phyloP scores from a whole-genome alignment of 2,329 filamentous ascomycete species.

The Sarocladium strictum region DNA sequence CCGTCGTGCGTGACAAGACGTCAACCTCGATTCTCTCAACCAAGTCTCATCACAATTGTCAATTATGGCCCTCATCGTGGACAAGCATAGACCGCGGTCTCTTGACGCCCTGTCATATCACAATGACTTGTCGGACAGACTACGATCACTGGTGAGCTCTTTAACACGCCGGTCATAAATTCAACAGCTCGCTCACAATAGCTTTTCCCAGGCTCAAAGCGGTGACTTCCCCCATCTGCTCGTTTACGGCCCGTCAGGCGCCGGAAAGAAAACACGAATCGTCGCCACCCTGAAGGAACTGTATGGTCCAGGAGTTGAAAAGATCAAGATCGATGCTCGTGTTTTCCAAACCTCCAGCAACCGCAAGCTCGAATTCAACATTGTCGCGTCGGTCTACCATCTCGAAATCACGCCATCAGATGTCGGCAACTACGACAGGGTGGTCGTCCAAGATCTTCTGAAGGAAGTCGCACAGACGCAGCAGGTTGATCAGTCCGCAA shows the following conservation, averaged over 20 bases:
- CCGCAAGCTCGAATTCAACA: slow-evolving; percentile 98
- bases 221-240: slow-evolving; percentile 97
- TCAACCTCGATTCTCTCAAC: neutral
- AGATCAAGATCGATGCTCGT: slow-evolving; percentile 98
- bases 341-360: slow-evolving; percentile 94
- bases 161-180: neutral
- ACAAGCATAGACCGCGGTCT: slow-evolving; percentile 67
- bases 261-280: slow-evolving; percentile 96
- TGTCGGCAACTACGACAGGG: slow-evolving; percentile 91
- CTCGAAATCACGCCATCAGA: slow-evolving; percentile 97
- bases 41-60: slow-evolving; percentile 9
- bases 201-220: slow-evolving; percentile 68
- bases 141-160: slow-evolving; percentile 70
- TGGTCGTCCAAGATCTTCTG: slow-evolving; percentile 89
- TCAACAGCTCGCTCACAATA: slow-evolving; percentile 12
- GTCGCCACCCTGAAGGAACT: slow-evolving; percentile 92
- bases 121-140: slow-evolving; percentile 75
- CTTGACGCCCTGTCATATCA: slow-evolving; percentile 83
- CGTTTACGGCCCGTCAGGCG: slow-evolving; percentile 92
- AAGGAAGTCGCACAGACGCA: slow-evolving; percentile 99
- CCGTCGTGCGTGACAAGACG: neutral
- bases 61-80: slow-evolving; percentile 63
- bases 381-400: slow-evolving; percentile 94
- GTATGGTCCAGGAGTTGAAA: slow-evolving; percentile 94
- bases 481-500: slow-evolving; percentile 89